Evolutionary conservation across 2,329 filamentous ascomycete species (phyloP).

Genomic region (Magnaporthiopsis rhizophila): DNA sequence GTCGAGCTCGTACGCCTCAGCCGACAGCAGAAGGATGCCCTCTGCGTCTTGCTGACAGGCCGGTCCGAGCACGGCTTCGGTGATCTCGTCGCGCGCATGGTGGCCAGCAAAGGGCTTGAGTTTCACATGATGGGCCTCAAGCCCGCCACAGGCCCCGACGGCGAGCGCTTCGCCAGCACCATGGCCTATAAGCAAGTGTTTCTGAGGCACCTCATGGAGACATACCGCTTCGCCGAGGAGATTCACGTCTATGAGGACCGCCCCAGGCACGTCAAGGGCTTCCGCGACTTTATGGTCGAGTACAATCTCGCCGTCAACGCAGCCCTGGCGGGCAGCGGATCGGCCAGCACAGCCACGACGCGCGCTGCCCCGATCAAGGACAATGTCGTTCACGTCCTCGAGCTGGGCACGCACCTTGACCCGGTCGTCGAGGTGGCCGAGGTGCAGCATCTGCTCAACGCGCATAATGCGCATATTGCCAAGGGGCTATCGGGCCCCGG

Average conservation of each 20-base stretch:
- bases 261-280: constrained; percentile 63
- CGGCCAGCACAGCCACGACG: constrained; percentile 21
- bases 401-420: constrained; percentile 65
- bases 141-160: constrained; percentile 71
- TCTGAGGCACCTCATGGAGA: constrained; percentile 72
- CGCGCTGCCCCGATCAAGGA: constrained; percentile 59
- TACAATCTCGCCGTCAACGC: constrained; percentile 50
- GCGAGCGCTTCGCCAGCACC: constrained; percentile 70
- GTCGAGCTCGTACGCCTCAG: constrained; percentile 72
- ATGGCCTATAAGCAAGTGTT: constrained; percentile 91
- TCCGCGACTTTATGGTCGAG: constrained; percentile 73
- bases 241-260: constrained; percentile 68
- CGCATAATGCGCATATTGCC: constrained; percentile 61
- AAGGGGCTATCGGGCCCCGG: constrained; percentile 11
- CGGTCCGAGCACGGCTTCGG: constrained; percentile 70
- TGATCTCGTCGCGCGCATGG: constrained; percentile 74
- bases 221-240: constrained; percentile 75
- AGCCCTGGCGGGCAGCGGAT: neutral
- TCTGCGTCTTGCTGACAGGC: constrained; percentile 83
- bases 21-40: constrained; percentile 73
- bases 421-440: constrained; percentile 73
- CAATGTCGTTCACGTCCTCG: constrained; percentile 81
- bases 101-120: constrained; percentile 65
- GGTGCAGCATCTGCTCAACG: constrained; percentile 82
- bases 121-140: constrained; percentile 89